Percentiles rank a stretch among this genome's conserved stretches.
Conservation (phyloP, 108 stramenopile genomes). For the Fragilariopsis cylindrus region DNA sequence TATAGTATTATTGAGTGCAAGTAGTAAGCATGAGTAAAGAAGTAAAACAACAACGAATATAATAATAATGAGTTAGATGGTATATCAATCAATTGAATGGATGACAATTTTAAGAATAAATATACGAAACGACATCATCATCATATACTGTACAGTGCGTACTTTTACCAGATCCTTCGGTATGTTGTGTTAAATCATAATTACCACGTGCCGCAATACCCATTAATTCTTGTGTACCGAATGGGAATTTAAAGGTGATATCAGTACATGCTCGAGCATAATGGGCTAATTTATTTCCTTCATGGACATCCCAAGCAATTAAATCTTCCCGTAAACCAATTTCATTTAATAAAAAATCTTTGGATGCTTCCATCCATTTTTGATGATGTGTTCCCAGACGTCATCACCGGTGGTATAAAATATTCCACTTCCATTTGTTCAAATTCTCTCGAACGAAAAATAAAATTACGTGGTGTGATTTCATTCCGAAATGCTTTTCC, state of each 20-base stretch:
- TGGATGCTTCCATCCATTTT: conserved; percentile 83
- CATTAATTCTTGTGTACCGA: conserved; percentile 95
- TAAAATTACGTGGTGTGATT: conserved; percentile 96
- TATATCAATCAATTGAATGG: not conserved
- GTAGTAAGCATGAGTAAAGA: not conserved
- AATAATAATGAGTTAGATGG: not conserved
- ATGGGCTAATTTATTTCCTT: conserved; percentile 92
- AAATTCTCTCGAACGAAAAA: conserved; percentile 97
- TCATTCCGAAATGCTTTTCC: conserved; percentile 99
- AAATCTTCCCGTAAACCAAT: conserved; percentile 80
- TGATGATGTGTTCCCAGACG: conserved; percentile 82
- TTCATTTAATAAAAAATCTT: conserved; percentile 66
- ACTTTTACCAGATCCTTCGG: conserved; percentile 86
- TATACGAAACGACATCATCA: not conserved
- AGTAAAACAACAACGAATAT: not conserved
- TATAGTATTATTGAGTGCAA: conserved; percentile 21
- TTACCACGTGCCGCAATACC: conserved; percentile 98
- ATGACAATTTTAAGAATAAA: not conserved
- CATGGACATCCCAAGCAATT: conserved; percentile 91
- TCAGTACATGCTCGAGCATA: conserved; percentile 98
- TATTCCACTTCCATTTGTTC: conserved; percentile 99
- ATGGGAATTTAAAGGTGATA: conserved; percentile 95
- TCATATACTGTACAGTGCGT: conserved; percentile 17
- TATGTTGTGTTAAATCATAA: conserved; percentile 94
- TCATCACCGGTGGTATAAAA: conserved; percentile 89